Evolutionary conservation across 1,284 basidiomycete species (phyloP), one percentile per base, ranked within the genome.

Genomic region (Cutaneotrichosporon sp.): DNA sequence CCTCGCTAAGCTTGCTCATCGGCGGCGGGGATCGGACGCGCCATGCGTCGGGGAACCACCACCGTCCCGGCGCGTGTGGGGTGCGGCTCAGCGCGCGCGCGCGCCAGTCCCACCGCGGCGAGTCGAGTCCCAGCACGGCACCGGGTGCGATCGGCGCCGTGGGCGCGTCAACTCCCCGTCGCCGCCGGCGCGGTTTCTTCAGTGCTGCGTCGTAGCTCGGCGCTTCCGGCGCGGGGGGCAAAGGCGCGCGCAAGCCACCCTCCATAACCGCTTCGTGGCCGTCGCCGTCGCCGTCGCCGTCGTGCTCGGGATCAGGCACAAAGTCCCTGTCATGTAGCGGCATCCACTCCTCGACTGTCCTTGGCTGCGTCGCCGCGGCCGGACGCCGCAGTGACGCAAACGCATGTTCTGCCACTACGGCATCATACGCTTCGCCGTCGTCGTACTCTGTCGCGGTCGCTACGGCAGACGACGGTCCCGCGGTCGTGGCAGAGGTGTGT

Each of bases 21-120:
- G 66, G 65, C 26, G 80, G 77, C 30, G 65, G 58, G 35, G 76
- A 67, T 35, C 80, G 59, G 30, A 42, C 39, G 13, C 47, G 43
- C 18, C 43, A 53, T 36, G 51, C 41, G 7, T 58, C 48, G 15
- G 61, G 60, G 38, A 59, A 67, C 66, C 66, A 69, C 38, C 56
- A 52, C 12, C 44, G 49, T 15, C 50, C 52, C 21, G 30, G 7
- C 15, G 49, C 44, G 23, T 48, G 42, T 37, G 34, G 46, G 18
- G 34, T 37, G 17, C 39, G 44, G 12, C 44, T 38, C 3, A 54
- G 45, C n/a, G 56, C 35, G 4, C 55, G 49, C 13, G 26, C 34
- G 20, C 62, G 61, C 71, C 71, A 73, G 56, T 73, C 66, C 45
- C 67, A 70, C 20, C 71, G 54, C n/a, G 63, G 66, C 33, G 52